Base-by-base conservation (phyloP, 2,329 filamentous ascomycete species). In the Colletotrichum destructivum region DNA sequence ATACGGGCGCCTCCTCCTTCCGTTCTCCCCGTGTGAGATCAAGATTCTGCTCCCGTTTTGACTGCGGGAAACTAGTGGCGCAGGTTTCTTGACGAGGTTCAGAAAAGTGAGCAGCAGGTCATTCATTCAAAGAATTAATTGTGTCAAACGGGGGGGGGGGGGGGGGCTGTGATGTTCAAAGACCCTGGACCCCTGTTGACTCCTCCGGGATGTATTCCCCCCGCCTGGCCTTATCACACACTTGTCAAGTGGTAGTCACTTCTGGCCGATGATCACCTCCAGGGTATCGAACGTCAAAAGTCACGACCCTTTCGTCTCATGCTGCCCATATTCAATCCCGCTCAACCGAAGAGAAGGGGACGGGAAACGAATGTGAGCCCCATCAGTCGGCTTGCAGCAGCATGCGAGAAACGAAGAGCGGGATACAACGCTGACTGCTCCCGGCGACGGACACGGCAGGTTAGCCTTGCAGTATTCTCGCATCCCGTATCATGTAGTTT, bases 71-170 rank as follows among this genome's bases (percentile, higher is more conserved):
- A 54, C 51, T 18, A 35, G 51, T 31, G 31, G n/a, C 12, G 4
- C 31, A 61, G 23, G 26, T 47, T 9, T 1, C n/a, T 15, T 12
- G 12, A 13, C 7, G 18, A 23, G 35, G 23, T 13, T n/a, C 57
- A 44, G 31, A 8, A 47, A n/a, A 31, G 40, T 38, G 44, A 44
- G 23, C 26, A 72, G 23, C 26, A 69, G 23, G 42, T 8, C 47
- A 59, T 15, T 40, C 15, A 15, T 31, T 6, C 5, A 51, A 51
- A 11, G 38, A 9, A 8, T 62, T 9, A 35, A 26, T 60, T 46
- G 40, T 55, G 47, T 69, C 54, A 71, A 47, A 51, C 35, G 51
- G 69, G 55, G 65, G 69, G 59, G 69, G 47, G 23, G 51, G 69
- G 55, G 65, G 69, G 59, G 69, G 47, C 49, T n/a, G n/a, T 63